Conservation (phyloP, 75 land plant genomes). For the Picea glauca region DNA sequence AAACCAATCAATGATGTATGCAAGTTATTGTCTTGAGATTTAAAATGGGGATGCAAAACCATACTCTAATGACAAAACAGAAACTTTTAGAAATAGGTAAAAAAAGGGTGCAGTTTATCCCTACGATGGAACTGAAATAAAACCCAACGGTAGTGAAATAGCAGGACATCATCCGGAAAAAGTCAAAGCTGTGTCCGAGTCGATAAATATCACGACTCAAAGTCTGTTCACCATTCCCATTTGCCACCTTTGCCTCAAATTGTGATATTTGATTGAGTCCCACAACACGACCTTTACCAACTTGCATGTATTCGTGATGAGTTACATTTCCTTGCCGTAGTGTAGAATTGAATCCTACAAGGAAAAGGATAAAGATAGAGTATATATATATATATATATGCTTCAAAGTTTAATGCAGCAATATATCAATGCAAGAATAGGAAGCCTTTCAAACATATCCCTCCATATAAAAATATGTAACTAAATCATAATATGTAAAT, state of each 20-base stretch:
- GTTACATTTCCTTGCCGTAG: slow-evolving; percentile 83
- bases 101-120: slow-evolving; percentile 1
- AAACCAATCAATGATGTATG: too few relatives aligned
- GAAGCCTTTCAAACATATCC: not conserved
- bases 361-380: not conserved
- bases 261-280: slow-evolving; percentile 94
- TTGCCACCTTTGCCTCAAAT: slow-evolving; percentile 98
- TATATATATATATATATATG: too few relatives aligned
- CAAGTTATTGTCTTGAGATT: not conserved
- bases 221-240: slow-evolving; percentile 98
- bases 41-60: not conserved
- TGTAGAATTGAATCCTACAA: slow-evolving; percentile 87
- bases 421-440: not conserved
- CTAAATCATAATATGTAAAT: not conserved
- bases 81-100: not conserved
- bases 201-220: slow-evolving; percentile 95
- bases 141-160: slow-evolving; percentile 97
- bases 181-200: slow-evolving; percentile 95
- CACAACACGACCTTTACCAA: slow-evolving; percentile 99
- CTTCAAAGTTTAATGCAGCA: not conserved
- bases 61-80: not conserved
- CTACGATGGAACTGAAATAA: slow-evolving; percentile 93
- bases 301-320: slow-evolving; percentile 98
- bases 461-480: not conserved
- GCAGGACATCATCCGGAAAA: slow-evolving; percentile 90